Percentiles rank a stretch among this genome's conserved stretches.
Conservation (phyloP, 2,329 filamentous ascomycete species). For the Didymella sp. region DNA sequence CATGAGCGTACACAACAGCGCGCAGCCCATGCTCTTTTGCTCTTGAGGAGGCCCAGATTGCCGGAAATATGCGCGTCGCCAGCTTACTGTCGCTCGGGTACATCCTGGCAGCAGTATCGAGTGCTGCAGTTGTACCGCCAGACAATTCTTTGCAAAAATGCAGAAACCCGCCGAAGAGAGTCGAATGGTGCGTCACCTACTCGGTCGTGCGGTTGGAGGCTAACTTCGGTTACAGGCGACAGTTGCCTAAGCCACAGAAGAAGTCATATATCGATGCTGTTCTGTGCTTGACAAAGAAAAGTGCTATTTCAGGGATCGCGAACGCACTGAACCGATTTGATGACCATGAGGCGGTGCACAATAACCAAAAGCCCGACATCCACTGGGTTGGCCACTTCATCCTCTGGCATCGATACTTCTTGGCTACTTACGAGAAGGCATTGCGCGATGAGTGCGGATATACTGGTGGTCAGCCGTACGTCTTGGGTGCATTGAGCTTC, state of each 20-base stretch:
- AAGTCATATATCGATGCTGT: conserved; percentile 34
- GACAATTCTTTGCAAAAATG: neutral
- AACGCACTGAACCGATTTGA: conserved; percentile 32
- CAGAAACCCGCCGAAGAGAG: neutral
- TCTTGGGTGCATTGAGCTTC: neutral
- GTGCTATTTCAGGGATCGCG: conserved; percentile 23
- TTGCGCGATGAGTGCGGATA: conserved; percentile 34
- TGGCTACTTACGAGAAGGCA: conserved; percentile 29
- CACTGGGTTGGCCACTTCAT: conserved; percentile 38
- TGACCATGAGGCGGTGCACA: conserved; percentile 34
- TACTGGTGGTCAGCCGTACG: conserved; percentile 45
- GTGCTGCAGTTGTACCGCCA: neutral
- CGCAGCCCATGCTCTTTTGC: too few relatives aligned
- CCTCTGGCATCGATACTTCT: conserved; percentile 10
- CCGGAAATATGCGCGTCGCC: neutral
- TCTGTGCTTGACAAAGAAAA: conserved; percentile 29
- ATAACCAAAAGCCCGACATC: conserved; percentile 29
- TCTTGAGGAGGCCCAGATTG: too few relatives aligned
- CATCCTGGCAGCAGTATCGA: neutral
- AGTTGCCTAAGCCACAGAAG: conserved; percentile 13
- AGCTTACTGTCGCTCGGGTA: neutral
- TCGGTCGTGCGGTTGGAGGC: too few relatives aligned
- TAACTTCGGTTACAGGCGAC: neutral
- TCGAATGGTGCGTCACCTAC: neutral
- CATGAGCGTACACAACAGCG: too few relatives aligned